Conservation (phyloP, 805 yeast species). For the Ascoidea tarda region DNA sequence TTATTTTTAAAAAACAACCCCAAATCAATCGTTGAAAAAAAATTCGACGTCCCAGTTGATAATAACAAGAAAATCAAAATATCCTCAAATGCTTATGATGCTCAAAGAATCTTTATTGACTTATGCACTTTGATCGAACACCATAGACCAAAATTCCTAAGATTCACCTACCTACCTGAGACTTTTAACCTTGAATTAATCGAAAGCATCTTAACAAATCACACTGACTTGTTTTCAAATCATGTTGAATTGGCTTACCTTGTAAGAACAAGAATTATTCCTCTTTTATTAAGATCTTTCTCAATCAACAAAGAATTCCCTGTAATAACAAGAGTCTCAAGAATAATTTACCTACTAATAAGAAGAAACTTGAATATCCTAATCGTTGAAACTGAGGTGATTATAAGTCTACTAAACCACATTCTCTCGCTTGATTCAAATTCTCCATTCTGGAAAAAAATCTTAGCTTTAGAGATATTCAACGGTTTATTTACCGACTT, state of each 20-base stretch:
- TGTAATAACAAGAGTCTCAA: conserved; percentile 56
- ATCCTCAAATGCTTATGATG: conserved; percentile 48
- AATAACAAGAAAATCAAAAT: conserved; percentile 28
- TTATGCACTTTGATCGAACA: conserved; percentile 54
- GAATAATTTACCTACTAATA: conserved; percentile 52
- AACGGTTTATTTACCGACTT: conserved; percentile 45
- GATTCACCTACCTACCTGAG: conserved; percentile 37
- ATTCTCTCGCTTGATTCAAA: conserved; percentile 43
- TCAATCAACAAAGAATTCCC: conserved; percentile 50
- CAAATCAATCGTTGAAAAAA: conserved; percentile 11
- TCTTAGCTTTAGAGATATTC: conserved; percentile 61
- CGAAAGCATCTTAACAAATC: conserved; percentile 64
- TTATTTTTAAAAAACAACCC: too few relatives aligned
- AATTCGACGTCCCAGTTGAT: conserved; percentile 18
- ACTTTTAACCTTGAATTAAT: conserved; percentile 69
- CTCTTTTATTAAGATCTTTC: conserved; percentile 56
- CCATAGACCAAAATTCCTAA: conserved; percentile 39
- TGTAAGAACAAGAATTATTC: conserved; percentile 56
- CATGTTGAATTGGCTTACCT: conserved; percentile 56
- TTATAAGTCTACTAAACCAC: conserved; percentile 62
- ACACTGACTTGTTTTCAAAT: conserved; percentile 34
- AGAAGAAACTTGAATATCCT: conserved; percentile 41
- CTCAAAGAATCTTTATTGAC: conserved; percentile 56
- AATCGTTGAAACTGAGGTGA: conserved; percentile 69
- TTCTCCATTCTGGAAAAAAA: conserved; percentile 57